Evolutionary conservation across 305 asterid species (phyloP).

Genomic region (Solanum hybrid): DNA sequence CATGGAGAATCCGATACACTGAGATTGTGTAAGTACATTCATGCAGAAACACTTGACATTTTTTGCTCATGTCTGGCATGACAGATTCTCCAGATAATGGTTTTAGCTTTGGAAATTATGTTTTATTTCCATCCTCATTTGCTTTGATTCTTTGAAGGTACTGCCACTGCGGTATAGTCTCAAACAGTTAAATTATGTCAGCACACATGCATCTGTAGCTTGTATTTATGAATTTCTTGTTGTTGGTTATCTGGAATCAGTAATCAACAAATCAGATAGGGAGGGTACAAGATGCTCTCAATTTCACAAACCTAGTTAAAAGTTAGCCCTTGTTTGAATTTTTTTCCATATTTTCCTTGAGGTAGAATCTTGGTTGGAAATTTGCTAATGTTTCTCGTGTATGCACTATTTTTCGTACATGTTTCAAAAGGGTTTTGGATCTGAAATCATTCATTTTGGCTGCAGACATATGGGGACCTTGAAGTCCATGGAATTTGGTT

Average conservation of each 20-base stretch:
- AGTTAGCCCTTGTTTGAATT: neutral
- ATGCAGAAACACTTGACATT: neutral
- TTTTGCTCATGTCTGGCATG: neutral
- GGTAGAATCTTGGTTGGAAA: neutral
- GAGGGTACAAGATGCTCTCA: neutral
- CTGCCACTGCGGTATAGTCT: neutral
- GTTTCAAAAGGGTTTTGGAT: neutral
- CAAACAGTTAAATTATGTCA: neutral
- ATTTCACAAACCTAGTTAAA: neutral
- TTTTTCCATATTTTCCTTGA: neutral
- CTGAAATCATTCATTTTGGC: neutral
- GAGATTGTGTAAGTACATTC: slow-evolving; percentile 73
- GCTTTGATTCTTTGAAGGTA: neutral
- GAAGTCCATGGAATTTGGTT: slow-evolving; percentile 57
- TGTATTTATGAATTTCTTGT: neutral
- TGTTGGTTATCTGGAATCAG: neutral
- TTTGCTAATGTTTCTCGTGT: neutral
- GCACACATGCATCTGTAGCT: neutral
- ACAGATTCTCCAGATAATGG: neutral
- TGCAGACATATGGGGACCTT: slow-evolving; percentile 94
- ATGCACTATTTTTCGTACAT: neutral
- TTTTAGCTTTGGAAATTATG: neutral
- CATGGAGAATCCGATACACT: slow-evolving; percentile 92
- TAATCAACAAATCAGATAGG: neutral
- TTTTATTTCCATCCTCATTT: neutral